These are phyloP conservation scores for Nigrospora sphaerica DNA, from an alignment of 2,329 filamentous ascomycete genomes.

Conservation along the genomic window DNA sequence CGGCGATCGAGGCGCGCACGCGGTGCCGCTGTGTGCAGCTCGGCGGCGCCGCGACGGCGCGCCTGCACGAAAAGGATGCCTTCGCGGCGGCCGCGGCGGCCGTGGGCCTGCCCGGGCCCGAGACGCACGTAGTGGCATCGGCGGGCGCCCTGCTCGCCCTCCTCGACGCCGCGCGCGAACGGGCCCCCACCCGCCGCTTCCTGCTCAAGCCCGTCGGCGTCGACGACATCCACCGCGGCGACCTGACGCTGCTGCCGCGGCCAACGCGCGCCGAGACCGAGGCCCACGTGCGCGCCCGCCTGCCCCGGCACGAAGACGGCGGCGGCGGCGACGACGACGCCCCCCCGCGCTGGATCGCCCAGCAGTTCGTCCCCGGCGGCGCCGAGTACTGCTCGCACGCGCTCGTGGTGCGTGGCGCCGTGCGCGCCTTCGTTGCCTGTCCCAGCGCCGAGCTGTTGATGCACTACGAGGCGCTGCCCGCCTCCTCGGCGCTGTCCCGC, in stretches of 20 bases:
- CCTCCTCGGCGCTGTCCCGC: slow-evolving; percentile 43
- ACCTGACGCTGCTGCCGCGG: slow-evolving; percentile 60
- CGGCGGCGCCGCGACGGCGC: slow-evolving; percentile 44
- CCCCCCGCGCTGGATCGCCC: slow-evolving; percentile 54
- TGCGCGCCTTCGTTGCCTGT: slow-evolving; percentile 62
- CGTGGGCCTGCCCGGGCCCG: slow-evolving; percentile 46
- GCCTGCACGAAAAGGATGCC: slow-evolving; percentile 55
- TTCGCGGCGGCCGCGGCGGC: slow-evolving; percentile 54
- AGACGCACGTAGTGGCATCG: slow-evolving; percentile 45
- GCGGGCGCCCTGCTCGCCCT: slow-evolving; percentile 44
- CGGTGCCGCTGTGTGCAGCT: slow-evolving; percentile 59
- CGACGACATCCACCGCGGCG: slow-evolving; percentile 50
- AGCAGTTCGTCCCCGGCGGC: slow-evolving; percentile 56
- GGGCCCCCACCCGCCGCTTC: slow-evolving; percentile 34
- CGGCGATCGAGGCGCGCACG: slow-evolving; percentile 50
- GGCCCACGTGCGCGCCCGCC: slow-evolving; percentile 37
- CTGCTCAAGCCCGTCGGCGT: slow-evolving; percentile 61
- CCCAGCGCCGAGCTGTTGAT: slow-evolving; percentile 55
- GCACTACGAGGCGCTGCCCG: slow-evolving; percentile 56
- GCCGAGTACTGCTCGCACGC: slow-evolving; percentile 67
- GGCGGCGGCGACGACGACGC: slow-evolving; percentile 35
- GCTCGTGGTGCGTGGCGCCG: slow-evolving; percentile 55
- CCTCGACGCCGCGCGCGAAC: slow-evolving; percentile 27
- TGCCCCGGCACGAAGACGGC: slow-evolving; percentile 31
- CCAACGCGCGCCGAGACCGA: slow-evolving; percentile 43